These are phyloP conservation scores for Chrysoporthe cubensis DNA, from an alignment of 2,329 filamentous ascomycete species.

Conservation along the genomic window DNA sequence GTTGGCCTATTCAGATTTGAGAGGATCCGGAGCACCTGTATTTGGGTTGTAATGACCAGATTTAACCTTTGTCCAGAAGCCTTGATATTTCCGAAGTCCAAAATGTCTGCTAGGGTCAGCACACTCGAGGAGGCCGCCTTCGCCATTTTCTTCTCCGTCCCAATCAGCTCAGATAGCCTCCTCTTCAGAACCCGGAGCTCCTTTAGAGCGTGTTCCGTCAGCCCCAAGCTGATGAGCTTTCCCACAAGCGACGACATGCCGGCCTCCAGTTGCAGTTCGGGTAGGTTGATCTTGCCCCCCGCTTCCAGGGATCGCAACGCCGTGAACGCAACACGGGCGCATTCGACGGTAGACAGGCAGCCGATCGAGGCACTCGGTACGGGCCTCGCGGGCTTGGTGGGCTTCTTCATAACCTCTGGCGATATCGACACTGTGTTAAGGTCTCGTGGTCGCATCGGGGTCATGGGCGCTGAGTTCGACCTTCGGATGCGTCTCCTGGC, in stretches of 20 bases:
- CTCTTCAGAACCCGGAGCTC: conserved; percentile 70
- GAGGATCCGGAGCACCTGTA: conserved; percentile 67
- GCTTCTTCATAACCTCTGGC: conserved; percentile 45
- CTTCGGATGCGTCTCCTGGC: conserved; percentile 52
- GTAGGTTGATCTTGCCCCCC: conserved; percentile 56
- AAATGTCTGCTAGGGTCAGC: conserved; percentile 55
- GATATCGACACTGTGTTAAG: conserved; percentile 64
- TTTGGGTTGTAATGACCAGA: conserved; percentile 66
- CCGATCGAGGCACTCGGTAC: conserved; percentile 42
- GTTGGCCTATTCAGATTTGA: conserved; percentile 62
- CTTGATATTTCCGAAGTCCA: conserved; percentile 60
- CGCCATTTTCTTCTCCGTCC: conserved; percentile 38
- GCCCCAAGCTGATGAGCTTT: conserved; percentile 65
- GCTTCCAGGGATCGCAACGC: conserved; percentile 64
- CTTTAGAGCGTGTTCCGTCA: conserved; percentile 70
- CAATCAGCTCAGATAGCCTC: conserved; percentile 53
- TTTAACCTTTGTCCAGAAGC: conserved; percentile 50
- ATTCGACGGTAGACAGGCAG: conserved; percentile 67
- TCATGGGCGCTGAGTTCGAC: conserved; percentile 62
- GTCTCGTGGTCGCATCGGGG: conserved; percentile 63
- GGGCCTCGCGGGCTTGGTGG: conserved; percentile 34
- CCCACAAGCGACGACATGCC: conserved; percentile 72
- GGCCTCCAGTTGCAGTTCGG: conserved; percentile 70
- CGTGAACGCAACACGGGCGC: conserved; percentile 68
- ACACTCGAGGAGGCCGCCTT: conserved; percentile 46